phyloP scores from a whole-genome alignment of 306 rosid species.

The Cucumis cinereus region DNA sequence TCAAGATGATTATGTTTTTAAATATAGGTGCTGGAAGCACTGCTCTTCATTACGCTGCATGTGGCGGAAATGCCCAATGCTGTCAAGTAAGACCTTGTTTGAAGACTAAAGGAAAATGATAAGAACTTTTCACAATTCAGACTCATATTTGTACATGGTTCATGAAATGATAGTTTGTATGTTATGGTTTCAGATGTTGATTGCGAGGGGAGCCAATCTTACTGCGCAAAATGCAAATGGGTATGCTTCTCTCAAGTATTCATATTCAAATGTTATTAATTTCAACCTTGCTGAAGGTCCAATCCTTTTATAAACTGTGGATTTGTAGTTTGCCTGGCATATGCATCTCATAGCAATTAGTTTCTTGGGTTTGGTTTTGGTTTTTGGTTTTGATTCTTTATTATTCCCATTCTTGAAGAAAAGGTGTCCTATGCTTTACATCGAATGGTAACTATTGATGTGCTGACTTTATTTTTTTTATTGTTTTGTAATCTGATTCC shows the following conservation, averaged over 20 bases:
- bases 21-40: slow-evolving; percentile 85
- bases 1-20: background rate
- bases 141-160: background rate
- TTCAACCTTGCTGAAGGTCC: background rate
- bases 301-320: background rate
- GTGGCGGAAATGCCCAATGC: slow-evolving; percentile 92
- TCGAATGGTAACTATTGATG: too few relatives aligned
- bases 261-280: background rate
- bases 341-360: background rate
- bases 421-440: too few relatives aligned
- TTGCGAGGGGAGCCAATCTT: slow-evolving; percentile 70
- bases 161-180: slow-evolving; percentile 2
- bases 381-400: background rate
- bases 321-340: background rate
- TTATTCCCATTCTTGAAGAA: background rate
- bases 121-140: slow-evolving; percentile 2
- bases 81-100: slow-evolving; percentile 54
- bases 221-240: slow-evolving; percentile 72
- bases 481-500: too few relatives aligned
- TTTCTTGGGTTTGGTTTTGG: background rate
- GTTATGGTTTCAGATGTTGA: slow-evolving; percentile 60
- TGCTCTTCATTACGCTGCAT: slow-evolving; percentile 92
- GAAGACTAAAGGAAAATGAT: background rate
- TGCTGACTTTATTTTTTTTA: too few relatives aligned
- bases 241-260: slow-evolving; percentile 27